Conservation (phyloP, 495 filamentous ascomycete genomes). For the Penicillium herquei region DNA sequence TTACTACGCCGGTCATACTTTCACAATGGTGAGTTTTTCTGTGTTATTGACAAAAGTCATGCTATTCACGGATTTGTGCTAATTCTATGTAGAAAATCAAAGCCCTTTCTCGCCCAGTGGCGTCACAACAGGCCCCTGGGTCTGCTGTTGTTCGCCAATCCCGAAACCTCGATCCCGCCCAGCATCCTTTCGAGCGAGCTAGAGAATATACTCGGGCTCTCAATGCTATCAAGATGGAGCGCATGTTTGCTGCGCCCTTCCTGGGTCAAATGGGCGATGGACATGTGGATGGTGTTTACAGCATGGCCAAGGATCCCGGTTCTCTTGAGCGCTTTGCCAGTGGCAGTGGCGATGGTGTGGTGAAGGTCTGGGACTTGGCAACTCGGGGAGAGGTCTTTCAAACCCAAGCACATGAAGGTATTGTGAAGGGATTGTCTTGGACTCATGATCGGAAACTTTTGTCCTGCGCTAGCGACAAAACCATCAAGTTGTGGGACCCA, state of each 20-base stretch:
- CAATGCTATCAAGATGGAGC: conserved; percentile 91
- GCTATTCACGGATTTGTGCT: conserved; percentile 3
- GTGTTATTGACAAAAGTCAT: not conserved
- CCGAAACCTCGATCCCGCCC: conserved; percentile 86
- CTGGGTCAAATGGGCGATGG: conserved; percentile 82
- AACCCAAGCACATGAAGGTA: conserved; percentile 76
- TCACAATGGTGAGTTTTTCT: conserved; percentile 25
- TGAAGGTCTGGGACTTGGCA: conserved; percentile 92
- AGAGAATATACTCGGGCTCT: conserved; percentile 87
- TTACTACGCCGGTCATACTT: conserved; percentile 9
- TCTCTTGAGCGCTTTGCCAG: conserved; percentile 71
- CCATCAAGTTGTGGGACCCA: conserved; percentile 88
- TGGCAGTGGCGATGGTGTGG: conserved; percentile 79
- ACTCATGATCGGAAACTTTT: conserved; percentile 79
- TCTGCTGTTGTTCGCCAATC: conserved; percentile 68
- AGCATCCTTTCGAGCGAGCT: conserved; percentile 93
- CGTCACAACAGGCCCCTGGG: conserved; percentile 77
- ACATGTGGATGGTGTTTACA: conserved; percentile 91
- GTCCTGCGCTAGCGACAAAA: conserved; percentile 84
- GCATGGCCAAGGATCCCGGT: conserved; percentile 67
- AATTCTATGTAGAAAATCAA: conserved; percentile 73
- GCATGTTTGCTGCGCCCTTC: conserved; percentile 95
- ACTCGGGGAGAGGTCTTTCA: conserved; percentile 78
- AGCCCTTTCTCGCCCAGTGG: conserved; percentile 75
- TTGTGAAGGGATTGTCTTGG: conserved; percentile 90